phyloP scores from a whole-genome alignment of 192 early-diverging fungal genomes.

The Coemansia sp. region DNA sequence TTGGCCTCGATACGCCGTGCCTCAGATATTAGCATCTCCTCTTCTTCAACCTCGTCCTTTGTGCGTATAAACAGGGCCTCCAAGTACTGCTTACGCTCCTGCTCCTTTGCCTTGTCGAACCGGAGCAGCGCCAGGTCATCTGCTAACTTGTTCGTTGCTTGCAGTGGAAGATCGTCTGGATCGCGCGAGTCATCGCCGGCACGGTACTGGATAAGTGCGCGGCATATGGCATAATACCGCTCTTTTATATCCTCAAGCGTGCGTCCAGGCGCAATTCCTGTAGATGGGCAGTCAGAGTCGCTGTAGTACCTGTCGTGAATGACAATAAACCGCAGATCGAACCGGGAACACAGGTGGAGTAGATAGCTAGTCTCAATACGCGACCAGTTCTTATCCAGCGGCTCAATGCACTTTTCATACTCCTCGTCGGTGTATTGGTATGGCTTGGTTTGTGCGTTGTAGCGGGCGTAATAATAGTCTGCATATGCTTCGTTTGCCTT shows the following conservation, averaged over 20 bases:
- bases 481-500: conserved; percentile 65
- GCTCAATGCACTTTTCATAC: conserved; percentile 70
- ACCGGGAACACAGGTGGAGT: conserved; percentile 67
- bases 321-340: conserved; percentile 82
- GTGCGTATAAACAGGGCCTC: conserved; percentile 70
- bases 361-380: conserved; percentile 85
- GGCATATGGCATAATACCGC: conserved; percentile 74
- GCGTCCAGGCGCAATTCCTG: conserved; percentile 10
- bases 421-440: conserved; percentile 80
- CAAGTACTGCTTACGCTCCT: conserved; percentile 80
- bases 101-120: conserved; percentile 65
- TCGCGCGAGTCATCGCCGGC: conserved; percentile 38
- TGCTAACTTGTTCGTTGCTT: conserved; percentile 51
- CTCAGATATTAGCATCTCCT: conserved; percentile 78
- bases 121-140: conserved; percentile 48
- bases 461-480: conserved; percentile 77
- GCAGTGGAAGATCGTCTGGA: conserved; percentile 45
- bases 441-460: conserved; percentile 71
- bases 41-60: conserved; percentile 81
- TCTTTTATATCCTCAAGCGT: conserved; percentile 79
- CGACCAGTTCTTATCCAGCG: conserved; percentile 72
- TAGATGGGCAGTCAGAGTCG: conserved; percentile 19
- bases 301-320: conserved; percentile 80
- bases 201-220: conserved; percentile 64
- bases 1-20: conserved; percentile 79